phyloP scores from a whole-genome alignment of 176 grass and related monocot species.

The Thinopyrum elongatum region DNA sequence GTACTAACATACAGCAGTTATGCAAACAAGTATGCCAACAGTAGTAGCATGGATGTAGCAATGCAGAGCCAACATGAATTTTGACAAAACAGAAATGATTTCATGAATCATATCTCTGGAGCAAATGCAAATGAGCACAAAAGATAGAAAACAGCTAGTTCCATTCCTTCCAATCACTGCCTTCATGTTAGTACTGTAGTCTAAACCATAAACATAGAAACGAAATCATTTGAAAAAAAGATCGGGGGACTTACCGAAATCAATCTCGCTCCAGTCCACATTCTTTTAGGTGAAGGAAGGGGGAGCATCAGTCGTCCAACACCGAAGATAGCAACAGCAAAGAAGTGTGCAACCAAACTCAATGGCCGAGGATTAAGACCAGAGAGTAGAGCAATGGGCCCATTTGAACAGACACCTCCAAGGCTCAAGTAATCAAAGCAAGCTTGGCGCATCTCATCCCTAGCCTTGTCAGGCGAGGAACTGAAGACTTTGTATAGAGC shows the following conservation, averaged over 20 bases:
- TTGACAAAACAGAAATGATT: not conserved
- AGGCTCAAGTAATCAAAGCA: slow-evolving; percentile 98
- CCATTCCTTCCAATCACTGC: not conserved
- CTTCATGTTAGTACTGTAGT: not conserved
- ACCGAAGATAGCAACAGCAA: slow-evolving; percentile 94
- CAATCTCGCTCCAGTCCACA: slow-evolving; percentile 80
- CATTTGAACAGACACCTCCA: slow-evolving; percentile 81
- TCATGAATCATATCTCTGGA: not conserved
- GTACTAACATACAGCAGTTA: not conserved
- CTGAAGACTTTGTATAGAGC: slow-evolving; percentile 97
- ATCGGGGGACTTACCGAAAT: slow-evolving; percentile 66
- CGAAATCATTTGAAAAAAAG: not conserved
- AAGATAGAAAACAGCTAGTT: not conserved
- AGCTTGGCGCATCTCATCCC: slow-evolving; percentile 92
- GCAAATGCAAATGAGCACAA: not conserved
- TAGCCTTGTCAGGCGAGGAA: slow-evolving; percentile 82
- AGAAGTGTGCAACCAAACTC: slow-evolving; percentile 93
- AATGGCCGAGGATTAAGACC: slow-evolving; percentile 94
- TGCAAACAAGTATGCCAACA: not conserved
- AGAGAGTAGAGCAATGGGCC: slow-evolving; percentile 85
- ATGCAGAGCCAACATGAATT: not conserved
- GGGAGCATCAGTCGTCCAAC: slow-evolving; percentile 86
- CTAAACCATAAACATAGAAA: not conserved
- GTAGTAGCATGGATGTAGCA: not conserved
- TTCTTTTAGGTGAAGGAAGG: slow-evolving; percentile 68